phyloP scores from a whole-genome alignment of 805 yeast genomes.

The Sungouiozyma intestinalis region DNA sequence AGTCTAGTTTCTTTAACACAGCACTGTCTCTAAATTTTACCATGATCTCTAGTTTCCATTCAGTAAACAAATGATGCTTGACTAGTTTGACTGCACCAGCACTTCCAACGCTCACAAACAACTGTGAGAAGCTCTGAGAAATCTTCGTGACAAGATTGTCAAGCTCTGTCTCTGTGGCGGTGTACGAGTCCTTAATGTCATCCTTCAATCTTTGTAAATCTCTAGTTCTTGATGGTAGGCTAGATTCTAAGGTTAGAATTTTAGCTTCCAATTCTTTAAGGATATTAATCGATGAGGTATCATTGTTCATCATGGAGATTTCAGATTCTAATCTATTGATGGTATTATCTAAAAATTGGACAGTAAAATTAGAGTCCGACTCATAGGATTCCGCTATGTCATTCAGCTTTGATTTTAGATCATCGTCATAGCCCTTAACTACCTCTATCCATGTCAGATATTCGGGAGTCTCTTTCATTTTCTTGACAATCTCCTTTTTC shows the following conservation, averaged over 20 bases:
- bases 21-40: constrained; percentile 80
- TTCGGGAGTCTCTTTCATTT: constrained; percentile 19
- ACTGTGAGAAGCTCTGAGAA: constrained; percentile 51
- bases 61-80: constrained; percentile 38
- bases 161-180: constrained; percentile 54
- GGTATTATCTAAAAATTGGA: constrained; percentile 29
- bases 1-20: constrained; percentile 58
- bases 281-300: constrained; percentile 30
- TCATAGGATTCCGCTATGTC: constrained; percentile 33
- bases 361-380: constrained; percentile 30
- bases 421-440: constrained; percentile 31
- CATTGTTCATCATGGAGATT: constrained; percentile 28
- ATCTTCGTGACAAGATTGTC: constrained; percentile 42
- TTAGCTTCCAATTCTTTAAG: constrained; percentile 23
- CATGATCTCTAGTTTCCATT: constrained; percentile 77
- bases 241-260: constrained; percentile 13
- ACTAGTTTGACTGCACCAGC: constrained; percentile 69
- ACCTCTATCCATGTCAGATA: constrained; percentile 18
- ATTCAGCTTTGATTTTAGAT: constrained; percentile 31
- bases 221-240: constrained; percentile 15
- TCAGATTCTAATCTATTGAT: constrained; percentile 41
- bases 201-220: constrained; percentile 23
- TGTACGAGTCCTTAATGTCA: constrained; percentile 32
- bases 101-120: constrained; percentile 69
- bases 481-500: constrained; percentile 22